phyloP scores from a whole-genome alignment of 345 rosid genomes.

The Moricandia moricandioides region DNA sequence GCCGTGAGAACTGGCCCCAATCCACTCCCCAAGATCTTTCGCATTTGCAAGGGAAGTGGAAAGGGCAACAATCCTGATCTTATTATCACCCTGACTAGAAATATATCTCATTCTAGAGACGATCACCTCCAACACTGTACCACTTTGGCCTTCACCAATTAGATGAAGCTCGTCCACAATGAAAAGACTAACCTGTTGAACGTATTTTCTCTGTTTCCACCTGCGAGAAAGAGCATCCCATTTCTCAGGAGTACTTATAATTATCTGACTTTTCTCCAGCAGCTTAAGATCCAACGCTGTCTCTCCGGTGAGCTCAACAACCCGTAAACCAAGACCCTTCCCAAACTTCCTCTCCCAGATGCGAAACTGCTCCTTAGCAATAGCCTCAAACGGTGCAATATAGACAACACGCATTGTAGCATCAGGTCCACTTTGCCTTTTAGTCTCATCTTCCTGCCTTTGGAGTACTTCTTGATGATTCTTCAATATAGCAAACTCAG shows the following conservation, averaged over 20 bases:
- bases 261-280: slow-evolving; percentile 83
- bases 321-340: slow-evolving; percentile 71
- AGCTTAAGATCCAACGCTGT: slow-evolving; percentile 72
- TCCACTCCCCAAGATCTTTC: slow-evolving; percentile 97
- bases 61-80: slow-evolving; percentile 82
- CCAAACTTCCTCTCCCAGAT: slow-evolving; percentile 92
- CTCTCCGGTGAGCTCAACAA: slow-evolving; percentile 88
- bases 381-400: slow-evolving; percentile 89
- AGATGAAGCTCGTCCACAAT: slow-evolving; percentile 92
- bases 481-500: slow-evolving; percentile 83
- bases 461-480: slow-evolving; percentile 62
- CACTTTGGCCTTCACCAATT: slow-evolving; percentile 83
- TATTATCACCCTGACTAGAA: slow-evolving; percentile 73
- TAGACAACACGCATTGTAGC: slow-evolving; percentile 67
- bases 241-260: slow-evolving; percentile 88
- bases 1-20: slow-evolving; percentile 87
- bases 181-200: slow-evolving; percentile 92
- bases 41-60: slow-evolving; percentile 98
- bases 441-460: background rate
- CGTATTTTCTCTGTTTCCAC: slow-evolving; percentile 85
- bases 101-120: slow-evolving; percentile 95
- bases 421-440: slow-evolving; percentile 46
- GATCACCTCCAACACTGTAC: slow-evolving; percentile 85
- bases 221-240: slow-evolving; percentile 98
- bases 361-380: slow-evolving; percentile 74